Percentiles rank a stretch among this genome's conserved stretches.
Conservation (phyloP, 1,139 yeast species). For the Nakaseomyces delphensis region DNA sequence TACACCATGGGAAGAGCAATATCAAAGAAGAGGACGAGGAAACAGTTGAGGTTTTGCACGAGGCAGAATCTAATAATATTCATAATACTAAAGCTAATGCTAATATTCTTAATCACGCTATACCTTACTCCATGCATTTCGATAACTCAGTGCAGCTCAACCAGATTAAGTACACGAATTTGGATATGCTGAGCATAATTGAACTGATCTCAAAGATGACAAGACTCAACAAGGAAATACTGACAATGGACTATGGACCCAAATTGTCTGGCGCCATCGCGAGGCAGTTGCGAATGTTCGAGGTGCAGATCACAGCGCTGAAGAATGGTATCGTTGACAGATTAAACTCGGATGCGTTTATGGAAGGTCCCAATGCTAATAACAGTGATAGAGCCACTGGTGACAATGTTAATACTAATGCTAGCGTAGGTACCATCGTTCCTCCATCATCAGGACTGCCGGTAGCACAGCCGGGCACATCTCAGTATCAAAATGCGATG, state of each 20-base stretch:
- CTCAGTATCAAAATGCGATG: not conserved
- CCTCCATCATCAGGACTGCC: too few species aligned
- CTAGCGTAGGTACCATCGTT: too few species aligned
- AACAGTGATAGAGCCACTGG: too few species aligned
- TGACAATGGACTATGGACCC: not conserved
- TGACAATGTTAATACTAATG: too few species aligned
- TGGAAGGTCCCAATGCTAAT: too few species aligned
- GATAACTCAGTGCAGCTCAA: slow-evolving; percentile 6
- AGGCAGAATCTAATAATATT: slow-evolving; percentile 4
- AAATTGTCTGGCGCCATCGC: not conserved
- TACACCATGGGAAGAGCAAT: too few species aligned
- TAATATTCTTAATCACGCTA: not conserved
- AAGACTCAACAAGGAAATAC: not conserved
- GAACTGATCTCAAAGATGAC: slow-evolving; percentile 3
- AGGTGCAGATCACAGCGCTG: not conserved
- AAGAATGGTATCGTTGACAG: not conserved
- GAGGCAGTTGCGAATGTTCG: not conserved
- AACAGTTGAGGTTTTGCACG: too few species aligned
- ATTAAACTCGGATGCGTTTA: not conserved
- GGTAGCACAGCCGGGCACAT: not conserved
- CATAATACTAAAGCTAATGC: slow-evolving; percentile 3
- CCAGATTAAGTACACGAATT: slow-evolving; percentile 7
- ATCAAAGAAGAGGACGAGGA: too few species aligned
- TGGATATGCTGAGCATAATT: slow-evolving; percentile 1
- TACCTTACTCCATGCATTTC: not conserved